These are phyloP conservation scores for Beauveria varroae DNA, from an alignment of 2,329 filamentous ascomycete genomes.

Conservation along the genomic window DNA sequence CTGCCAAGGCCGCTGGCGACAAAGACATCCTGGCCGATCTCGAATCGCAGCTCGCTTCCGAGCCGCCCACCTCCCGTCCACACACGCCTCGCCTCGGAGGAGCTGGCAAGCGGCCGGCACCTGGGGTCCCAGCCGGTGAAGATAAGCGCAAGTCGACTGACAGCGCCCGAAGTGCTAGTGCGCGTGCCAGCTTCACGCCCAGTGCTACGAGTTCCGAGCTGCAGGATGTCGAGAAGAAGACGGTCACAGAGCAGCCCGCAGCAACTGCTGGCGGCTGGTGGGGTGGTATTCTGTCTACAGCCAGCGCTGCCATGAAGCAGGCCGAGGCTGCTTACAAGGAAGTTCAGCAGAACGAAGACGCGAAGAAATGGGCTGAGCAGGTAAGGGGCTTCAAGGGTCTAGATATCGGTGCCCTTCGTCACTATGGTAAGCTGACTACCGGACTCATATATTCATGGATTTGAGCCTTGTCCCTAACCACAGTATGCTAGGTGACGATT, in stretches of 20 bases:
- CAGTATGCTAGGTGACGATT: slow-evolving; percentile 62
- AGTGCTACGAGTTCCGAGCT: slow-evolving; percentile 57
- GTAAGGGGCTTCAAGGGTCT: slow-evolving; percentile 55
- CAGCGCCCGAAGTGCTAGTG: slow-evolving; percentile 62
- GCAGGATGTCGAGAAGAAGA: slow-evolving; percentile 49
- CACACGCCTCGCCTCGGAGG: slow-evolving; percentile 69
- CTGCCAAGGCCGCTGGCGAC: slow-evolving; percentile 42
- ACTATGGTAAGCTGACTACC: slow-evolving; percentile 24
- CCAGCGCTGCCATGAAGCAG: slow-evolving; percentile 66
- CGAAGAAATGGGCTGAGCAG: slow-evolving; percentile 92
- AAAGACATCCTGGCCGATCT: slow-evolving; percentile 83
- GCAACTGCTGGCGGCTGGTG: slow-evolving; percentile 69
- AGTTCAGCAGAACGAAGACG: slow-evolving; percentile 93
- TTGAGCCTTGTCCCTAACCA: slow-evolving; percentile 1
- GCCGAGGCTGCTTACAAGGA: slow-evolving; percentile 90
- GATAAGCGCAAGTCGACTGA: slow-evolving; percentile 76
- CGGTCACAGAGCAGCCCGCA: slow-evolving; percentile 32
- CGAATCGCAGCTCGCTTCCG: slow-evolving; percentile 61
- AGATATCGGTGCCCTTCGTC: slow-evolving; percentile 69
- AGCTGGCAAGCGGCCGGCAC: slow-evolving; percentile 36
- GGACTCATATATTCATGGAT: neutral
- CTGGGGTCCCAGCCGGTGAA: slow-evolving; percentile 51
- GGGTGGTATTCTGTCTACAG: slow-evolving; percentile 78
- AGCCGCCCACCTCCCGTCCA: slow-evolving; percentile 66
- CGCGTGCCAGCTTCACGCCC: slow-evolving; percentile 65